Evolutionary conservation across 2,329 filamentous ascomycete genomes (phyloP).

Genomic region (Cladorrhinum sp.): DNA sequence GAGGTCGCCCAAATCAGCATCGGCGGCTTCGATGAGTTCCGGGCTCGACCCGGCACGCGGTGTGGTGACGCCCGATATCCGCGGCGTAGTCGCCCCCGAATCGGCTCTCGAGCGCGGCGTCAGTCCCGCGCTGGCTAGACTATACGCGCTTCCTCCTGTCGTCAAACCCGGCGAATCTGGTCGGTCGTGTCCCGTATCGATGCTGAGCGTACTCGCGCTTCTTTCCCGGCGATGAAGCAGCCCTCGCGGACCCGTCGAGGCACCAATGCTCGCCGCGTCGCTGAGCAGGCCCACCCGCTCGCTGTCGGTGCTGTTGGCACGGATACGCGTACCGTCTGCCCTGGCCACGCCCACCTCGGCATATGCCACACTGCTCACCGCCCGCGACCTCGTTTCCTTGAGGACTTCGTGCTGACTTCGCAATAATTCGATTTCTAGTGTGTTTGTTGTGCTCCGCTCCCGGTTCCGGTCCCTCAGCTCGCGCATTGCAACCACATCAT

Average conservation of each 20-base stretch:
- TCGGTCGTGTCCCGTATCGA: constrained; percentile 35
- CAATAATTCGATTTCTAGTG: constrained; percentile 59
- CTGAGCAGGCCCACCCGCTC: constrained; percentile 70
- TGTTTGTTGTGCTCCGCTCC: constrained; percentile 41
- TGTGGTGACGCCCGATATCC: constrained; percentile 31
- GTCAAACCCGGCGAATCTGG: constrained; percentile 24
- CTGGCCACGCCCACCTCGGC: constrained; percentile 71
- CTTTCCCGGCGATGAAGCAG: constrained; percentile 42
- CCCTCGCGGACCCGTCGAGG: constrained; percentile 25
- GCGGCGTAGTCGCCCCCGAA: constrained; percentile 44
- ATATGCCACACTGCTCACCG: constrained; percentile 74
- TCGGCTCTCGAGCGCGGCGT: constrained; percentile 39
- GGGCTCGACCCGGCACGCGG: constrained; percentile 50
- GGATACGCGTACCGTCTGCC: constrained; percentile 72
- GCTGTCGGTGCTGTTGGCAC: constrained; percentile 70
- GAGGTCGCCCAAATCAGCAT: constrained; percentile 46
- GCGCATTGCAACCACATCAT: constrained; percentile 68
- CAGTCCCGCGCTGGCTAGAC: constrained; percentile 36
- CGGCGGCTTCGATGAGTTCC: constrained; percentile 46
- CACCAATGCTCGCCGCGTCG: constrained; percentile 63
- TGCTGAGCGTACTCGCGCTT: constrained; percentile 53
- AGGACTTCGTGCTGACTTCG: constrained; percentile 54
- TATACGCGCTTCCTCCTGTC: constrained; percentile 22
- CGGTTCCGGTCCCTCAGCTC: constrained; percentile 59
- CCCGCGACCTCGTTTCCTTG: constrained; percentile 59